Percentiles rank a stretch among this genome's conserved stretches.
These are phyloP conservation scores for Ambrosiella xylebori DNA, from an alignment of 2,329 filamentous ascomycete genomes.

Conservation along the genomic window DNA sequence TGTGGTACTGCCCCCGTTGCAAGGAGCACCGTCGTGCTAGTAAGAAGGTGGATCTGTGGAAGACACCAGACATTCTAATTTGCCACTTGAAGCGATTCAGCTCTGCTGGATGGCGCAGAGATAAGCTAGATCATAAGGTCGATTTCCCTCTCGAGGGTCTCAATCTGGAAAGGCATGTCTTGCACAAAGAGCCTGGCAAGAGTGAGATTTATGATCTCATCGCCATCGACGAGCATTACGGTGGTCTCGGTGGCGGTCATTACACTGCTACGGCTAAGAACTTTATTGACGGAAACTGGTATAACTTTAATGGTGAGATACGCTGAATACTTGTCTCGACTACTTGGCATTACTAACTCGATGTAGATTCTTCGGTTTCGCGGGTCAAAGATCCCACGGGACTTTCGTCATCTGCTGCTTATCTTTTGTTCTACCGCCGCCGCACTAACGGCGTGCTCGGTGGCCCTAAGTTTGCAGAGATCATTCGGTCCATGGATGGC, in stretches of 20 bases:
- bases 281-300: slow-evolving; percentile 78
- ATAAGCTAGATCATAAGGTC: slow-evolving; percentile 82
- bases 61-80: slow-evolving; percentile 82
- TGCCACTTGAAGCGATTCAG: slow-evolving; percentile 94
- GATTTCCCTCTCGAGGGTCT: slow-evolving; percentile 82
- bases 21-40: slow-evolving; percentile 83
- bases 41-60: slow-evolving; percentile 97
- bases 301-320: slow-evolving; percentile 80
- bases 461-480: slow-evolving; percentile 53
- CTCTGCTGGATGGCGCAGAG: slow-evolving; percentile 60
- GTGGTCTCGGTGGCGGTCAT: slow-evolving; percentile 82
- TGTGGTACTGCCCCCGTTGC: slow-evolving; percentile 93
- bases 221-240: slow-evolving; percentile 89
- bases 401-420: slow-evolving; percentile 62
- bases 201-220: slow-evolving; percentile 81
- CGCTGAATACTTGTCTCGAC: neutral
- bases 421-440: slow-evolving; percentile 89
- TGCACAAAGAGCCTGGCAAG: slow-evolving; percentile 65
- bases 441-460: slow-evolving; percentile 52
- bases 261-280: slow-evolving; percentile 93
- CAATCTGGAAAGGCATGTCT: slow-evolving; percentile 64
- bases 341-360: neutral
- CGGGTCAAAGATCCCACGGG: slow-evolving; percentile 39
- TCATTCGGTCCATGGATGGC: slow-evolving; percentile 46
- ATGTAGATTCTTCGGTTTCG: slow-evolving; percentile 57